These are phyloP conservation scores for Lepidium africanum DNA, from an alignment of 345 rosid genomes.

Conservation along the genomic window DNA sequence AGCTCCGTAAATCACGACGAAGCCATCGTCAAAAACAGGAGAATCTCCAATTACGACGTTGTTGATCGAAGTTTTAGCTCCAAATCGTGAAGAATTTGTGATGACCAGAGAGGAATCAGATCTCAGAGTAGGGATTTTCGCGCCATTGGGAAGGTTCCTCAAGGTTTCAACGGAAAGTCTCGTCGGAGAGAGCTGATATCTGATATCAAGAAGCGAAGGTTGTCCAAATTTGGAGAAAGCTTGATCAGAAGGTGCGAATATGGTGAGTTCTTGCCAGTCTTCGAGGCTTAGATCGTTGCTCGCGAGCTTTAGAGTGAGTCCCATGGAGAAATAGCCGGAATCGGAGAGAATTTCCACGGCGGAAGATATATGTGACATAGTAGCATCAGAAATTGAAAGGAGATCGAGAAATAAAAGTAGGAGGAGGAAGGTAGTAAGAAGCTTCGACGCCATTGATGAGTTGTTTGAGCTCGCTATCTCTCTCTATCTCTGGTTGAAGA, in stretches of 20 bases:
- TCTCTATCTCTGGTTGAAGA: not conserved
- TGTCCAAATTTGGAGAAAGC: constrained; percentile 30
- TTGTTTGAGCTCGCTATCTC: not conserved
- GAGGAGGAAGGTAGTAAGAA: constrained; percentile 7
- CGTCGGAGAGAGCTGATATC: constrained; percentile 31
- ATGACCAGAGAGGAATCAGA: constrained; percentile 23
- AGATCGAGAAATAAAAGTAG: not conserved
- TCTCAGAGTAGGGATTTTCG: constrained; percentile 32
- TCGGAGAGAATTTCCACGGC: constrained; percentile 29
- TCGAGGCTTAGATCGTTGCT: constrained; percentile 23
- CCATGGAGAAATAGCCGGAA: constrained; percentile 42
- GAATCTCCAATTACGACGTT: constrained; percentile 27
- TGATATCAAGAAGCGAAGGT: constrained; percentile 30
- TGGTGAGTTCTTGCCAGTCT: constrained; percentile 26
- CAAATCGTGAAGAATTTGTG: constrained; percentile 10
- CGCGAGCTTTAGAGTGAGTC: constrained; percentile 32
- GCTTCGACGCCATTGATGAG: constrained; percentile 25
- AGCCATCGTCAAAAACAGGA: constrained; percentile 27
- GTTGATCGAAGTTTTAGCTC: constrained; percentile 14
- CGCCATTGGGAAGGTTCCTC: constrained; percentile 21
- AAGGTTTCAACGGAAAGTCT: constrained; percentile 20
- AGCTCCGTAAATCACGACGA: constrained; percentile 27
- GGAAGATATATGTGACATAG: constrained; percentile 9
- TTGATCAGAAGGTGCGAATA: constrained; percentile 36
- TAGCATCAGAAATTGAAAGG: constrained; percentile 10